phyloP scores from a whole-genome alignment of 2,329 filamentous ascomycete species.

The Chrysoporthe austroafricana region DNA sequence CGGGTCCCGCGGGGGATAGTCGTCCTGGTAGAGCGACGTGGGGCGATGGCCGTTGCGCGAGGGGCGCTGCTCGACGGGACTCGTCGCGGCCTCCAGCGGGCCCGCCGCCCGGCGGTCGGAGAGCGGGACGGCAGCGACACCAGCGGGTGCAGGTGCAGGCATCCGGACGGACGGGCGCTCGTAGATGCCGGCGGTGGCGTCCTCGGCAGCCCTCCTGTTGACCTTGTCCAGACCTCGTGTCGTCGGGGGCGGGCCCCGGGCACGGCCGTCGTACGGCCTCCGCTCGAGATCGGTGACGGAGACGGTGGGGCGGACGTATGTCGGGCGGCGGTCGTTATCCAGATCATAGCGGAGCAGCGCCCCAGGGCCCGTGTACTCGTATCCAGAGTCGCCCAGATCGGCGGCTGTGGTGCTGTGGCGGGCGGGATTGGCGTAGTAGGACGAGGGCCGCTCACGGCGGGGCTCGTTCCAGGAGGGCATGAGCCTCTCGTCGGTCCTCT shows the following conservation, averaged over 20 bases:
- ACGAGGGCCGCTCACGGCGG: conserved; percentile 51
- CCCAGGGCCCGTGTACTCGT: conserved; percentile 66
- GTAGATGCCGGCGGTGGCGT: conserved; percentile 45
- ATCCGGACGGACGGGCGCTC: conserved; percentile 51
- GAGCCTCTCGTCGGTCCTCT: conserved; percentile 50
- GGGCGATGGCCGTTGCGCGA: conserved; percentile 45
- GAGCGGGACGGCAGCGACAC: conserved; percentile 44
- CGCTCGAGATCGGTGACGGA: conserved; percentile 53
- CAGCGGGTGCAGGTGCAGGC: conserved; percentile 53
- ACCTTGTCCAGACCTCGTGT: conserved; percentile 74
- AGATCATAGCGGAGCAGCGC: conserved; percentile 66
- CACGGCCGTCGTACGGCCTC: conserved; percentile 44
- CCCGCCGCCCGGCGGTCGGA: conserved; percentile 39
- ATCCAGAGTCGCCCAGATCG: conserved; percentile 63
- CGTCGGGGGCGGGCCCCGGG: conserved; percentile 65
- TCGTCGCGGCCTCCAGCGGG: conserved; percentile 41
- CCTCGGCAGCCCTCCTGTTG: conserved; percentile 46
- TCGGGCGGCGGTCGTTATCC: conserved; percentile 53
- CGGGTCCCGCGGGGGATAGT: conserved; percentile 46
- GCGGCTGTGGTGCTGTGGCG: conserved; percentile 49
- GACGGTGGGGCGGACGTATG: conserved; percentile 59
- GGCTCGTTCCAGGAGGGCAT: conserved; percentile 46
- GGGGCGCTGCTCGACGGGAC: conserved; percentile 39
- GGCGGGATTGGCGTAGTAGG: conserved; percentile 48
- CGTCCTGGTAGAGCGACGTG: conserved; percentile 59